Percentiles rank a stretch among this genome's conserved stretches.
phyloP scores from a whole-genome alignment of 2,329 filamentous ascomycete species.

The Ophiocordyceps camponoti-saundersi region DNA sequence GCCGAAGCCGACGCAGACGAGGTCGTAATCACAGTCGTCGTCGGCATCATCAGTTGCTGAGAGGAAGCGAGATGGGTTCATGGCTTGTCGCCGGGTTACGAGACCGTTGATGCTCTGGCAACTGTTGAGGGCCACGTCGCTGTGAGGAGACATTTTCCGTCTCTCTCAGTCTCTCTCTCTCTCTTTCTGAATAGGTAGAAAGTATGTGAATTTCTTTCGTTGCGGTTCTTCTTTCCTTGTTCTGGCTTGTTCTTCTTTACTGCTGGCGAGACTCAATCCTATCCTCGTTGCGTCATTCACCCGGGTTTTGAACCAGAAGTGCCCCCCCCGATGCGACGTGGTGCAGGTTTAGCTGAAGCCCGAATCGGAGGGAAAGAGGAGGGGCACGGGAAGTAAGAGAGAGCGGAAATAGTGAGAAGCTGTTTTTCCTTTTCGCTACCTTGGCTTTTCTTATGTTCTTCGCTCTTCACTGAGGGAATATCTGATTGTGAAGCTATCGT shows the following conservation, averaged over 20 bases:
- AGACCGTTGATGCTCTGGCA: conserved; percentile 1
- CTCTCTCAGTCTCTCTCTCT: not conserved
- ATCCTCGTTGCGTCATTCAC: not conserved
- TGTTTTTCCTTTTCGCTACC: too few species aligned
- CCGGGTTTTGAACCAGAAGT: not conserved
- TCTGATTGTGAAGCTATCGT: too few species aligned
- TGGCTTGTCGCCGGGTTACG: conserved; percentile 7
- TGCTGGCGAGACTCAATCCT: not conserved
- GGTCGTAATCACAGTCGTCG: conserved; percentile 54
- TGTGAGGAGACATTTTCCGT: not conserved
- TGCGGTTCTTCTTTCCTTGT: too few species aligned
- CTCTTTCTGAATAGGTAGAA: not conserved
- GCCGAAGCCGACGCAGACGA: conserved; percentile 85
- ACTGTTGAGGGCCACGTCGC: conserved; percentile 2
- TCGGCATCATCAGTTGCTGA: conserved; percentile 22
- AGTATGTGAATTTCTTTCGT: too few species aligned
- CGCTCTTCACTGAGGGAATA: too few species aligned
- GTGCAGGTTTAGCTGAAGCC: not conserved
- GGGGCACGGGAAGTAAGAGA: not conserved
- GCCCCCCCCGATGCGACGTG: not conserved
- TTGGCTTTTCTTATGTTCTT: too few species aligned
- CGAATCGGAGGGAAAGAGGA: too few species aligned
- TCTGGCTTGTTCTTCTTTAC: not conserved
- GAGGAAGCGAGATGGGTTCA: conserved; percentile 16
- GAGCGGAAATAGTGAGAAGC: too few species aligned